These are phyloP conservation scores for Myriosclerotinia duriaeana DNA, from an alignment of 2,329 filamentous ascomycete genomes.

Conservation along the genomic window DNA sequence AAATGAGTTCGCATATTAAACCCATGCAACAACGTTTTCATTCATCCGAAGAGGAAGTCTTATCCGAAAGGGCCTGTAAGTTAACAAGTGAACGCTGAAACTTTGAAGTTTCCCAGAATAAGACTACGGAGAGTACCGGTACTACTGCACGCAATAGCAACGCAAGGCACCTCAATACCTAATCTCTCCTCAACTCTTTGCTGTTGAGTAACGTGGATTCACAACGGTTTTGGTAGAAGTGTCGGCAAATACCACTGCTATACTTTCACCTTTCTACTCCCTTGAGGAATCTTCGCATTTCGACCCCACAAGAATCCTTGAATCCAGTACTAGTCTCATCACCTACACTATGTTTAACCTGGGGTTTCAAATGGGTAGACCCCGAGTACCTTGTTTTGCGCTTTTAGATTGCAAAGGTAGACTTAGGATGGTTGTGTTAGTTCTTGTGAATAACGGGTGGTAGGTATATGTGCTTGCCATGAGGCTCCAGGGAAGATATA, in stretches of 20 bases:
- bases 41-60: not conserved
- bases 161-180: not conserved
- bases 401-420: not conserved
- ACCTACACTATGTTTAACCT: not conserved
- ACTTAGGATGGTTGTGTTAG: not conserved
- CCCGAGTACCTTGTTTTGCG: not conserved
- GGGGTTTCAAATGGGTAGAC: not conserved
- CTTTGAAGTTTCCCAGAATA: not conserved
- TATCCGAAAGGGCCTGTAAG: not conserved
- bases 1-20: not conserved
- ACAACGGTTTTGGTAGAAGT: not conserved
- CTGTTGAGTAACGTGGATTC: not conserved
- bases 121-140: not conserved
- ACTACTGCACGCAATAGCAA: not conserved
- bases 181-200: not conserved
- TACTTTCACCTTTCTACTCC: not conserved
- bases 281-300: not conserved
- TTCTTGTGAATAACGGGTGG: not conserved
- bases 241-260: not conserved
- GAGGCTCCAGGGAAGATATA: constrained; percentile 1
- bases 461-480: not conserved
- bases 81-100: not conserved
- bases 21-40: not conserved
- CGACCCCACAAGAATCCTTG: constrained; percentile 7
- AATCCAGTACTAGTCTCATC: not conserved